phyloP scores from a whole-genome alignment of 495 filamentous ascomycete species.

The Penicillium dipodomyicola region DNA sequence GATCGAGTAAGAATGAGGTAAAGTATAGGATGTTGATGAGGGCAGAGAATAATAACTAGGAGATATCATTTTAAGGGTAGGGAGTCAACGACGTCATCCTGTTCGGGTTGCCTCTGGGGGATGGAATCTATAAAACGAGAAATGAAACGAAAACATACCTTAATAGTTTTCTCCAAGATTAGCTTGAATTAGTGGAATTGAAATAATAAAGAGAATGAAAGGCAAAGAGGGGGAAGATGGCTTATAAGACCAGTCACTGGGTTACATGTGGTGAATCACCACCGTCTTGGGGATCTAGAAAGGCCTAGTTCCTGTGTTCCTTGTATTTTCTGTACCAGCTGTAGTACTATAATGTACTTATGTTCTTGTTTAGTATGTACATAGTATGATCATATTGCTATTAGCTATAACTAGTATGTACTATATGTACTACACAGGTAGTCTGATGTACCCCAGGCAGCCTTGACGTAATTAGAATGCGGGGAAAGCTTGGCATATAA shows the following conservation, averaged over 20 bases:
- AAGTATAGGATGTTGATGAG: neutral
- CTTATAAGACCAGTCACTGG: neutral
- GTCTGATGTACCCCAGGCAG: constrained; percentile 1
- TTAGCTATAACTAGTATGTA: too few species aligned
- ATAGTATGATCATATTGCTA: neutral
- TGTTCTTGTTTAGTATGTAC: neutral
- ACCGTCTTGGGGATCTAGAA: neutral
- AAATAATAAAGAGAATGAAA: neutral
- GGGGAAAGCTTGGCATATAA: constrained; percentile 27
- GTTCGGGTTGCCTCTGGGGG: constrained; percentile 3
- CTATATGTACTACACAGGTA: neutral
- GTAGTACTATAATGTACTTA: neutral
- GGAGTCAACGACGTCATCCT: constrained; percentile 28
- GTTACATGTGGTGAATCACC: neutral
- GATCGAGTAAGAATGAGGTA: neutral
- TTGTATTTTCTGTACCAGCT: neutral
- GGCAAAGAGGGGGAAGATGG: constrained; percentile 4
- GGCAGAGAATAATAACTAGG: neutral
- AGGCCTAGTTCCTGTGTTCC: too few species aligned
- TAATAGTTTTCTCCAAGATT: neutral
- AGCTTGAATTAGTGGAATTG: neutral
- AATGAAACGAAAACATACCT: neutral
- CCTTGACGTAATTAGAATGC: constrained; percentile 30
- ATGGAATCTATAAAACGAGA: neutral
- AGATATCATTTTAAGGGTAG: neutral